These are phyloP conservation scores for Glycine soja DNA, from an alignment of 306 rosid genomes.

Conservation along the genomic window DNA sequence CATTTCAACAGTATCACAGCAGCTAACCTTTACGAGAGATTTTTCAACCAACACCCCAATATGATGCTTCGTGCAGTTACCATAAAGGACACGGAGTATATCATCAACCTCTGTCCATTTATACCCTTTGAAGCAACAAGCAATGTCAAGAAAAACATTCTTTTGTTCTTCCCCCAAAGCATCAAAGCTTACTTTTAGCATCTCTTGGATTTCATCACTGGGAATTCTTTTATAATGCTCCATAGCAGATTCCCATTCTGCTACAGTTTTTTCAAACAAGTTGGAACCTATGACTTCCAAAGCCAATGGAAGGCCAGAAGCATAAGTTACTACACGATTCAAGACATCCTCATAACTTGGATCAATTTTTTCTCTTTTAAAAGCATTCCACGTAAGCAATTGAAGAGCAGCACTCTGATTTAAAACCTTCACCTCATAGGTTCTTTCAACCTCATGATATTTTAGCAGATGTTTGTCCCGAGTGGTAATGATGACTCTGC, in stretches of 20 bases:
- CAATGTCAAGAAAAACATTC: too few relatives aligned
- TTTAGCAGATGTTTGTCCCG: not conserved
- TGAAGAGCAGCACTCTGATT: not conserved
- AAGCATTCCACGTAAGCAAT: not conserved
- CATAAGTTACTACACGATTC: not conserved
- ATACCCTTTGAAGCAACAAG: not conserved
- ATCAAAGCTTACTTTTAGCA: not conserved
- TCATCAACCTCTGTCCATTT: not conserved
- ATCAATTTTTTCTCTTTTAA: not conserved
- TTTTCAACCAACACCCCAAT: not conserved
- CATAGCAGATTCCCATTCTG: not conserved
- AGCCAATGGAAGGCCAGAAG: not conserved
- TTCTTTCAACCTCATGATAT: not conserved
- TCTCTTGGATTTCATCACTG: not conserved
- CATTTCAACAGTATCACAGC: not conserved
- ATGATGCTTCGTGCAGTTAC: not conserved
- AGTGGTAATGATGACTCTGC: not conserved
- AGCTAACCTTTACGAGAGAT: not conserved
- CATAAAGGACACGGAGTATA: not conserved
- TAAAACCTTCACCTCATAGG: too few relatives aligned
- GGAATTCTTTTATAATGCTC: too few relatives aligned
- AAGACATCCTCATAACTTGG: not conserved
- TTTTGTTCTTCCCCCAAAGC: not conserved
- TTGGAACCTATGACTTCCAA: not conserved
- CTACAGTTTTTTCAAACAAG: not conserved